Percentiles rank a stretch among this genome's conserved stretches.
Conservation (phyloP, 495 filamentous ascomycete species). For the Penicillium lividum region DNA sequence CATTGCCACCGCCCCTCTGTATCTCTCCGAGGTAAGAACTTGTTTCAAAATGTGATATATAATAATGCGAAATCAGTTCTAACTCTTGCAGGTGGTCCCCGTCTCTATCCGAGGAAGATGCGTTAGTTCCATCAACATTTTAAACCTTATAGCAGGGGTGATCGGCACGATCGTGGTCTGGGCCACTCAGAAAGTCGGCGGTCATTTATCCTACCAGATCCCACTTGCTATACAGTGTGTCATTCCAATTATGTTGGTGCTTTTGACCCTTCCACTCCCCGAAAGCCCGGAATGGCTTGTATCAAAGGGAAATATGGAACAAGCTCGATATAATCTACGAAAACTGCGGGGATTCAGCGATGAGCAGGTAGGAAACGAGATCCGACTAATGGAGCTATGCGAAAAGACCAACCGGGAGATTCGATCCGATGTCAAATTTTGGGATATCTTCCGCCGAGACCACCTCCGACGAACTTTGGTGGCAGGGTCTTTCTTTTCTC, state of each 20-base stretch:
- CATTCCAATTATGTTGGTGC: constrained; percentile 30
- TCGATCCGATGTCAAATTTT: constrained; percentile 31
- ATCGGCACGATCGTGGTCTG: constrained; percentile 38
- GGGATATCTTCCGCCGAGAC: constrained; percentile 38
- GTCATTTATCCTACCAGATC: constrained; percentile 32
- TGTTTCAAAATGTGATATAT: neutral
- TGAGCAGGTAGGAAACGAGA: constrained; percentile 31
- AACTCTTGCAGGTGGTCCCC: constrained; percentile 22
- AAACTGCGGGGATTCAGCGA: constrained; percentile 39
- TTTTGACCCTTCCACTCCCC: constrained; percentile 41
- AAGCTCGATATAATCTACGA: constrained; percentile 34
- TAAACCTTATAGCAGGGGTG: constrained; percentile 37
- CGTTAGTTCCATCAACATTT: constrained; percentile 40
- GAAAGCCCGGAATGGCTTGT: constrained; percentile 69
- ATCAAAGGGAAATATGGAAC: constrained; percentile 45
- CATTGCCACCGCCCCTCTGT: constrained; percentile 39
- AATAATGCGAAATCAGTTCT: neutral
- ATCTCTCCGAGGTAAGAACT: constrained; percentile 35
- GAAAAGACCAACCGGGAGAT: constrained; percentile 32
- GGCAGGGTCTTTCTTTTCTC: constrained; percentile 39
- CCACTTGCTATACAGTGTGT: constrained; percentile 38
- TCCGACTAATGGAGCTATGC: constrained; percentile 32
- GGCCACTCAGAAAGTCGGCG: constrained; percentile 27
- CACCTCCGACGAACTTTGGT: constrained; percentile 38
- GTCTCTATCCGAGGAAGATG: constrained; percentile 38